A percentile compares a stretch with the other conserved stretches of the same genome.
Evolutionary conservation across 768 basidiomycete genomes (phyloP).

Genomic region (Lepiota venenata): DNA sequence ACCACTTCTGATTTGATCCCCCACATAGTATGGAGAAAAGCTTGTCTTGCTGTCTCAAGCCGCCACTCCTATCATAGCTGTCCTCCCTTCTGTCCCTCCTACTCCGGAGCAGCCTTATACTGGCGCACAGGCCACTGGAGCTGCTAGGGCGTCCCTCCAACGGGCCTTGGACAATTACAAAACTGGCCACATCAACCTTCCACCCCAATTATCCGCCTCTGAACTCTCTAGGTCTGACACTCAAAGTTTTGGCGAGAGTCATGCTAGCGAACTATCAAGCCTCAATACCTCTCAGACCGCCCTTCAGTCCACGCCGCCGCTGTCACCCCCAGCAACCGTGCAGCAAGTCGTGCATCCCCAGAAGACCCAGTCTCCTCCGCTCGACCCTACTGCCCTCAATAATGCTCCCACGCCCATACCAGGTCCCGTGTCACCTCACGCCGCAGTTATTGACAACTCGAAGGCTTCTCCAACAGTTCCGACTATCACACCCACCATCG

Average conservation of each 20-base stretch:
- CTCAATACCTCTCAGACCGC: constrained; percentile 35
- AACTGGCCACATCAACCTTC: constrained; percentile 58
- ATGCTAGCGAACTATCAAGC: constrained; percentile 66
- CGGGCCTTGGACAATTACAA: constrained; percentile 76
- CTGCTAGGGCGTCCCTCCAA: constrained; percentile 72
- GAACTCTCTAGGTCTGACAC: constrained; percentile 72
- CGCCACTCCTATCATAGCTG: constrained; percentile 55
- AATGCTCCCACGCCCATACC: constrained; percentile 38
- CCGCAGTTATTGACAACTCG: constrained; percentile 13
- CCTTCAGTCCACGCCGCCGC: constrained; percentile 19
- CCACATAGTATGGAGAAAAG: constrained; percentile 74
- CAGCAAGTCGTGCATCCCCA: constrained; percentile 10
- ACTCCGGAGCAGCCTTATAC: constrained; percentile 50
- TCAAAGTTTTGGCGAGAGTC: constrained; percentile 81
- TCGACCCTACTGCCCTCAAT: constrained; percentile 32
- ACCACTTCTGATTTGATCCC: background rate
- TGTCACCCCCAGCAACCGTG: constrained; percentile 16
- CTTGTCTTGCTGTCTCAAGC: constrained; percentile 72
- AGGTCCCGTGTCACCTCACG: constrained; percentile 14
- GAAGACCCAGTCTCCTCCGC: constrained; percentile 23
- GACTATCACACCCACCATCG: constrained; percentile 52
- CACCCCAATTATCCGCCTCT: constrained; percentile 38
- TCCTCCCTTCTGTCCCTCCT: constrained; percentile 68
- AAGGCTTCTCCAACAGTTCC: constrained; percentile 11
- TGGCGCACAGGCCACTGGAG: constrained; percentile 61